Evolutionary conservation across 1,139 yeast species (phyloP), one percentile per base, ranked within the genome.

Genomic region (Blastobotrys niveus): DNA sequence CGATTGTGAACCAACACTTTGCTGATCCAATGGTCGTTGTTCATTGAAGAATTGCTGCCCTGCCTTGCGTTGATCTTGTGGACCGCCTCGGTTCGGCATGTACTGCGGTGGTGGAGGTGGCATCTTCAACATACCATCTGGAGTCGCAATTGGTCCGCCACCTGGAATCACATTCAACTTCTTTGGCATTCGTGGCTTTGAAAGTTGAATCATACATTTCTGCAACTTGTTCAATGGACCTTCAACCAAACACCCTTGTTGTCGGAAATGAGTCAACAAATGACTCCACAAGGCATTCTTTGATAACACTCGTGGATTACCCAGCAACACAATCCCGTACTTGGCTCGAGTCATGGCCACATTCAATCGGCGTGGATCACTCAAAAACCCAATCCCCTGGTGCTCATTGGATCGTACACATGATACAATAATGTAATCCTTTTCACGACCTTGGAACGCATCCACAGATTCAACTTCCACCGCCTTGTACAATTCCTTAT

Each of bases 401-500:
- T 74, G 76, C 47, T 86, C 93, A 60, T 88, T 88, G 34, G 95
- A 91, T 60, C 97, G 77, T 38, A 88, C 96, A 72, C 96, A 88
- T 25, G 95, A 82, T 47, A 89, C 65, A 44, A 89, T 84, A 49
- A 89, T 86, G 58, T 78, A 87, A 60, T 89, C 95, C 64, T 89
- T 89, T 63, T 89, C 97, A 53, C 96, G 77, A 39, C 97, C 97
- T 67, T 89, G 96, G 73, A 89, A 89, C 1, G 96, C 95, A 67
- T 89, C 96, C 30, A 89, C 96, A 37, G 94, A 82, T 14, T 93
- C 87, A 24, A 89, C 89, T 65, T 89, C 97, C 39, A 89, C 84
- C 42, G 76, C 79, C 43, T 73, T 64, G 61, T 87, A 87, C 39
- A 78, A 66, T 2, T 80, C 82, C 54, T 77, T 78, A 22, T 71